A percentile compares a stretch with the other conserved stretches of the same genome.
Conservation (phyloP, 805 yeast species). For the Yamadazyma endophytica region DNA sequence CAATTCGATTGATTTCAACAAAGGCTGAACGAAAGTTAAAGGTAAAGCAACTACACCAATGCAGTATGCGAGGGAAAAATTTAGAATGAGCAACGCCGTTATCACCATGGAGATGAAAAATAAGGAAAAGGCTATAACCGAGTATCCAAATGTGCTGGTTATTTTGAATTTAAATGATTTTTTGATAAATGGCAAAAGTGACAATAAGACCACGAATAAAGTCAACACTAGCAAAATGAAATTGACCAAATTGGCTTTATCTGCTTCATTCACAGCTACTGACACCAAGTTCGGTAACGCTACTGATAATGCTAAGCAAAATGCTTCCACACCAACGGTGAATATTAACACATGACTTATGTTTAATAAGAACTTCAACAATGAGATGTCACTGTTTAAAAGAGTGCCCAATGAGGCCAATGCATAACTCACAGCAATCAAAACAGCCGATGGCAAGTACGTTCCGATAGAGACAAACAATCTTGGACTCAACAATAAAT, state of each 20-base stretch:
- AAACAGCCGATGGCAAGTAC: conserved; percentile 80
- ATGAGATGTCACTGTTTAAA: conserved; percentile 38
- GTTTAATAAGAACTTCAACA: conserved; percentile 15
- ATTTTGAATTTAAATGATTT: conserved; percentile 9
- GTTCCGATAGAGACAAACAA: conserved; percentile 90
- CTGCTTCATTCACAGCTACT: conserved; percentile 5
- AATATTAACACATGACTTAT: conserved; percentile 21
- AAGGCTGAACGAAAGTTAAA: conserved; percentile 54
- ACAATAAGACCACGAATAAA: conserved; percentile 9
- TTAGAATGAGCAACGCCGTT: conserved; percentile 71
- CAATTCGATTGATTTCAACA: conserved; percentile 13
- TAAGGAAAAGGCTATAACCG: conserved; percentile 45
- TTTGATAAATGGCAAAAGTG: conserved; percentile 13
- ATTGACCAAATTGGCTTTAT: conserved; percentile 12
- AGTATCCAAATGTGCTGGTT: conserved; percentile 19
- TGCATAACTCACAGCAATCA: conserved; percentile 65
- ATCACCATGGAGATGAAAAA: conserved; percentile 60
- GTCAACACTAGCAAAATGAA: conserved; percentile 16
- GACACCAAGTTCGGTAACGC: conserved; percentile 21
- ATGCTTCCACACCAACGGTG: conserved; percentile 25
- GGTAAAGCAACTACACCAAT: conserved; percentile 76
- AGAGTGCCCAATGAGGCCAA: conserved; percentile 60
- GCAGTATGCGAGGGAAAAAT: conserved; percentile 74
- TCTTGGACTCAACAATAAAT: conserved; percentile 72
- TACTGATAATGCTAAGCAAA: conserved; percentile 19